A percentile compares a stretch with the other conserved stretches of the same genome.
Evolutionary conservation across 495 filamentous ascomycete genomes (phyloP).

Genomic region (Haplographium delicatum): DNA sequence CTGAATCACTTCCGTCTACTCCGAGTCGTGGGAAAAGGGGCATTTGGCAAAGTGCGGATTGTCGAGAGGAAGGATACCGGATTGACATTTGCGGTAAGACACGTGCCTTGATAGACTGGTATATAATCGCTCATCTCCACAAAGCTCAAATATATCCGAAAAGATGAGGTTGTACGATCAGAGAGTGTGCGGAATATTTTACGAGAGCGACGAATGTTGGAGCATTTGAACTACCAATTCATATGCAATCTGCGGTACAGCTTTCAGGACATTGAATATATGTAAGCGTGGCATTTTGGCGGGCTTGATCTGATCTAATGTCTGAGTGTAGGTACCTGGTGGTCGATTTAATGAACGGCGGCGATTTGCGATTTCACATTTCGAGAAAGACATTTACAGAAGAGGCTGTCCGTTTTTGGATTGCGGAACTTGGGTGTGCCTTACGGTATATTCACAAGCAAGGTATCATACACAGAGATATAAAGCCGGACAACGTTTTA

Average conservation of each 20-base stretch:
- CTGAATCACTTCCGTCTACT: conserved; percentile 95
- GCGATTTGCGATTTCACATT: conserved; percentile 95
- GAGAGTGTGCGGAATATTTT: conserved; percentile 98
- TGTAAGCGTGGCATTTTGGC: conserved; percentile 48
- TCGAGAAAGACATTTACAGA: conserved; percentile 97
- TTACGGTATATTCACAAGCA: conserved; percentile 86
- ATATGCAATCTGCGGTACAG: conserved; percentile 98
- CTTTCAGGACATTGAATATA: conserved; percentile 98
- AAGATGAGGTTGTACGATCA: conserved; percentile 75
- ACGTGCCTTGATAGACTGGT: conserved; percentile 98
- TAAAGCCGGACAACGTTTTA: conserved; percentile 96
- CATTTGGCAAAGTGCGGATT: conserved; percentile 97
- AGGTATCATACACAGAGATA: conserved; percentile 91
- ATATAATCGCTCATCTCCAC: too few relatives aligned
- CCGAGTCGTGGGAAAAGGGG: conserved; percentile 93
- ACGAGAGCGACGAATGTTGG: conserved; percentile 92
- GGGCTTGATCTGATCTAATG: neutral
- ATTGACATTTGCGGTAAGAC: conserved; percentile 87
- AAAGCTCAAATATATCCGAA: conserved; percentile 95
- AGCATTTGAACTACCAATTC: conserved; percentile 96
- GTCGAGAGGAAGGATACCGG: conserved; percentile 94
- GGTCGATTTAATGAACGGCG: conserved; percentile 97
- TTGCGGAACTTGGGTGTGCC: conserved; percentile 88
- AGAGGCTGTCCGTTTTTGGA: conserved; percentile 95
- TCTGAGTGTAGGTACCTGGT: conserved; percentile 74